Percentiles rank a stretch among this genome's conserved stretches.
Conservation (phyloP, 352 stramenopile species). For the Globisporangium spinosum region DNA sequence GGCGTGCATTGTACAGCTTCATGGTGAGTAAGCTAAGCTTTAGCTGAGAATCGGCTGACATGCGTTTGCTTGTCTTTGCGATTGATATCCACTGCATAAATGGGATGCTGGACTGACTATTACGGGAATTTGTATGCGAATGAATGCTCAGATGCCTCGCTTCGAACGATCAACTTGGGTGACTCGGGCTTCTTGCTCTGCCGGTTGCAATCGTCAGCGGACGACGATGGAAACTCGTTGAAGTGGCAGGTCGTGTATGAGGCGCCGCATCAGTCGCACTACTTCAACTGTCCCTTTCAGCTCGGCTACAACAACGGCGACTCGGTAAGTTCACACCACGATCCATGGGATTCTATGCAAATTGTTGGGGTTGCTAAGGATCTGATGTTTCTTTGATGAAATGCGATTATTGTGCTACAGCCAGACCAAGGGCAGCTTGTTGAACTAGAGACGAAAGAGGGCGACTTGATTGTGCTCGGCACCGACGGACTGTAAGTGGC, state of each 20-base stretch:
- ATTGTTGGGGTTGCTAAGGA: too few relatives aligned
- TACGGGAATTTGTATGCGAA: neutral
- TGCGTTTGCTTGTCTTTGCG: neutral
- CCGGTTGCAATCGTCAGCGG: constrained; percentile 42
- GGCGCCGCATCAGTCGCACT: constrained; percentile 91
- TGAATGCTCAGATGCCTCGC: constrained; percentile 28
- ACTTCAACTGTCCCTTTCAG: constrained; percentile 97
- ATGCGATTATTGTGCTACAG: constrained; percentile 21
- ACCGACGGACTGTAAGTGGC: constrained; percentile 90
- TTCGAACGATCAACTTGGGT: constrained; percentile 91
- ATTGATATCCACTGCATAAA: neutral
- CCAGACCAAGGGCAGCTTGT: constrained; percentile 89
- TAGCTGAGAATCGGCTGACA: neutral
- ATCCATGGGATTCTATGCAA: neutral
- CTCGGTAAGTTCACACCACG: constrained; percentile 33
- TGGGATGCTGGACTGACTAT: neutral
- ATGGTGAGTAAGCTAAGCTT: constrained; percentile 34
- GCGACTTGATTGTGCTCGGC: constrained; percentile 91
- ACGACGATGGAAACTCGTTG: constrained; percentile 14
- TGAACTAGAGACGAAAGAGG: constrained; percentile 76
- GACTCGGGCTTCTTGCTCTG: constrained; percentile 94
- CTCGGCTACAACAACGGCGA: constrained; percentile 90
- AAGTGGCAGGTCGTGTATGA: constrained; percentile 86
- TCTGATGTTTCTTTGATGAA: constrained; percentile 5
- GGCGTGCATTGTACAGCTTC: constrained; percentile 77